Conservation (phyloP, 2,329 filamentous ascomycete genomes). For the Colletotrichum liriopes region DNA sequence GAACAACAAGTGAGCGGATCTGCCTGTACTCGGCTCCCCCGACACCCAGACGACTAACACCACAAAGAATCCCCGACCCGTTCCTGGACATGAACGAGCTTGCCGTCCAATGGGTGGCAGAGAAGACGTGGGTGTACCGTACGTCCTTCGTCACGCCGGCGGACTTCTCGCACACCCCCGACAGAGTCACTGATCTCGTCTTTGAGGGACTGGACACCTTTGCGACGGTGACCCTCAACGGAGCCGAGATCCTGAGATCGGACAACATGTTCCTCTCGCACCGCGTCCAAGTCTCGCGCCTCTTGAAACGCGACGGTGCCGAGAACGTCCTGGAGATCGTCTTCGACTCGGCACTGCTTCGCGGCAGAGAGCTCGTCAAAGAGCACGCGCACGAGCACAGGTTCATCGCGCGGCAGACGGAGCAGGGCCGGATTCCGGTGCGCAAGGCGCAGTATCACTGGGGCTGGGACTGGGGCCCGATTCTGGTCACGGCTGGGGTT, state of each 20-base stretch:
- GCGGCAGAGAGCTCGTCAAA: constrained; percentile 67
- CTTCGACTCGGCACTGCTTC: constrained; percentile 70
- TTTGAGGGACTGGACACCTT: constrained; percentile 78
- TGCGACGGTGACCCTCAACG: constrained; percentile 71
- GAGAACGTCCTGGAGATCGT: constrained; percentile 68
- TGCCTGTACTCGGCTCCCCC: not conserved
- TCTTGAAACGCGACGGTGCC: constrained; percentile 53
- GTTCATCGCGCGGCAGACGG: constrained; percentile 68
- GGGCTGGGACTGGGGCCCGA: constrained; percentile 81
- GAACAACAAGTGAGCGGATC: constrained; percentile 50
- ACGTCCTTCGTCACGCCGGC: constrained; percentile 52
- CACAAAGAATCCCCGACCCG: constrained; percentile 65
- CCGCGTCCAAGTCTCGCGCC: constrained; percentile 65
- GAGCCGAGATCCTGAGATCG: constrained; percentile 64
- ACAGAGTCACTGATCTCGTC: constrained; percentile 61
- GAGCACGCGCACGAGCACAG: constrained; percentile 68
- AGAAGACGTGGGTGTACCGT: constrained; percentile 73
- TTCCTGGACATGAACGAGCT: constrained; percentile 75
- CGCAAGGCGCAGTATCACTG: constrained; percentile 81
- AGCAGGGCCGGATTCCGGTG: constrained; percentile 50
- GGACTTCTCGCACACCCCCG: not conserved
- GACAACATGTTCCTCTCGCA: constrained; percentile 78
- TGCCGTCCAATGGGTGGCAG: constrained; percentile 73
- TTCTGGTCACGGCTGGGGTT: constrained; percentile 73
- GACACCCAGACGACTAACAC: not conserved